A percentile compares a stretch with the other conserved stretches of the same genome.
Evolutionary conservation across 192 early-diverging fungal genomes (phyloP).

Genomic region (Kickxella alabastrina): DNA sequence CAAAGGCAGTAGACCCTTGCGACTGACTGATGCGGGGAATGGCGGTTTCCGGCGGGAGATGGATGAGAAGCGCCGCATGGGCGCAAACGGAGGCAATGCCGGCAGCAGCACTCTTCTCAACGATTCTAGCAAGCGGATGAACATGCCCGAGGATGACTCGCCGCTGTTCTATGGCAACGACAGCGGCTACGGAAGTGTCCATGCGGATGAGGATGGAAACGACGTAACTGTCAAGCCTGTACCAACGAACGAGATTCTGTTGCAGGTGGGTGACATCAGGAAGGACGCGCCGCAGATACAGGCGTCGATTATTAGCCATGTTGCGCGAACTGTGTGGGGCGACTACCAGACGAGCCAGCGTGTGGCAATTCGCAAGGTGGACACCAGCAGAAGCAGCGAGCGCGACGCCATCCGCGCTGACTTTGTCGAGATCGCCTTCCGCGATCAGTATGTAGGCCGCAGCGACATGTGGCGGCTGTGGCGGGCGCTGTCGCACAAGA

Average conservation of each 20-base stretch:
- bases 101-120: neutral
- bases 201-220: conserved; percentile 3
- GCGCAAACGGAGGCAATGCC: neutral
- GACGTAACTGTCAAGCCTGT: conserved; percentile 17
- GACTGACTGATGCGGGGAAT: neutral
- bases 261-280: conserved; percentile 47
- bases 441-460: conserved; percentile 87
- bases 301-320: conserved; percentile 21
- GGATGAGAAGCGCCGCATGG: conserved; percentile 5
- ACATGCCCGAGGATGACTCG: neutral
- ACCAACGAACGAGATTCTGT: conserved; percentile 29
- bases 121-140: neutral
- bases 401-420: conserved; percentile 62
- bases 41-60: neutral
- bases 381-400: conserved; percentile 29
- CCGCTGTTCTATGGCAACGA: neutral
- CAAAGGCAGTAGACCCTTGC: neutral
- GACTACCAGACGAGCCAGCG: conserved; percentile 32
- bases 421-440: conserved; percentile 81
- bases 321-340: conserved; percentile 43
- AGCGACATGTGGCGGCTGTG: conserved; percentile 93
- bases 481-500: conserved; percentile 60
- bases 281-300: conserved; percentile 35
- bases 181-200: too few relatives aligned
- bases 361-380: conserved; percentile 58